Conservation (phyloP, 306 rosid species). For the Abrus pulchellus region DNA sequence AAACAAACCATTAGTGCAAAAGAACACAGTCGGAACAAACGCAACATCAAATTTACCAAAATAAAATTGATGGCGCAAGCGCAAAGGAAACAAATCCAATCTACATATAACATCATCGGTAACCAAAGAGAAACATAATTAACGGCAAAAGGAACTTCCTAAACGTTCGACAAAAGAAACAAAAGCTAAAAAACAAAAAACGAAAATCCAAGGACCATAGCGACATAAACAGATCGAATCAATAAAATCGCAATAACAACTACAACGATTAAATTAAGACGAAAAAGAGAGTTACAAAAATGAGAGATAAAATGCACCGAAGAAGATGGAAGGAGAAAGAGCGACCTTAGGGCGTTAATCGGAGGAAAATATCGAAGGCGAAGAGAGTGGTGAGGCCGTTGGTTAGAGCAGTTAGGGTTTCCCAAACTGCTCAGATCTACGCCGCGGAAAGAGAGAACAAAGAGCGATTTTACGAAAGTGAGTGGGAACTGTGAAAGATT, state of each 20-base stretch:
- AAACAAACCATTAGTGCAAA: background rate
- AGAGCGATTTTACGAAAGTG: slow-evolving; percentile 40
- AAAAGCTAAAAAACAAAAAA: slow-evolving; percentile 10
- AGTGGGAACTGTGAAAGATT: slow-evolving; percentile 32
- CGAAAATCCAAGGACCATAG: background rate
- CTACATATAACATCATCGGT: background rate
- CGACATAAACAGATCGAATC: slow-evolving; percentile 49
- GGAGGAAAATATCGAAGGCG: slow-evolving; percentile 30
- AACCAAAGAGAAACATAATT: background rate
- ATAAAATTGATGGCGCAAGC: background rate
- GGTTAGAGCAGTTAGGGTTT: slow-evolving; percentile 56
- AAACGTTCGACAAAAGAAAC: background rate
- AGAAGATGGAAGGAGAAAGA: background rate
- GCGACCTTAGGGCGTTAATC: slow-evolving; percentile 17
- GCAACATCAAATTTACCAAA: background rate
- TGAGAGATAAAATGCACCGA: background rate
- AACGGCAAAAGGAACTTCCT: background rate
- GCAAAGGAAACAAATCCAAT: background rate
- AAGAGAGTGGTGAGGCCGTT: slow-evolving; percentile 20
- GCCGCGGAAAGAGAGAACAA: slow-evolving; percentile 61
- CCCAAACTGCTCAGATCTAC: slow-evolving; percentile 88
- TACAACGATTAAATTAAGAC: background rate
- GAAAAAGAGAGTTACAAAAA: background rate
- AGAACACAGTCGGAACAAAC: background rate
- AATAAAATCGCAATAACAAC: background rate